These are phyloP conservation scores for Aspergillus olivimuriae DNA, from an alignment of 495 filamentous ascomycete genomes.

Conservation along the genomic window DNA sequence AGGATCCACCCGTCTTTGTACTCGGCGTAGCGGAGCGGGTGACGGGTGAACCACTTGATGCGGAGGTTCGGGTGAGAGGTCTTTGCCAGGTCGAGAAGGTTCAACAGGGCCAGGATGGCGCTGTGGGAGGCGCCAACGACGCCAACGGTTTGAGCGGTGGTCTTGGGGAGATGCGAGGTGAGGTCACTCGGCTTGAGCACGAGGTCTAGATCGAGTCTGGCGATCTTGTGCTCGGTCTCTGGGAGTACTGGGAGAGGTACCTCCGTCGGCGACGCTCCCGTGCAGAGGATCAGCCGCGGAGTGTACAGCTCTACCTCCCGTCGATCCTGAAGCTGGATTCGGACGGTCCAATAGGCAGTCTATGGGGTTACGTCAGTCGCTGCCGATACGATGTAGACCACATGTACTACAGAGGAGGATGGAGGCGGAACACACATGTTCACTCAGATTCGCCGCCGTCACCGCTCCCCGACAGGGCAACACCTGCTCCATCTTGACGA, in stretches of 20 bases:
- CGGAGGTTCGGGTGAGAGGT: conserved; percentile 45
- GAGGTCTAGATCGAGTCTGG: conserved; percentile 46
- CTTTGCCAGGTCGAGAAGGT: conserved; percentile 46
- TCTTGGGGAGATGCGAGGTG: conserved; percentile 29
- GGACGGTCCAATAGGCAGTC: conserved; percentile 40
- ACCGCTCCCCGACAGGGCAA: conserved; percentile 34
- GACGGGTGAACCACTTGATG: conserved; percentile 56
- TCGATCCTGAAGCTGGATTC: conserved; percentile 22
- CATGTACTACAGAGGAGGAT: too few relatives aligned
- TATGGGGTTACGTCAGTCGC: conserved; percentile 4
- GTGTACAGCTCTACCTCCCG: conserved; percentile 31
- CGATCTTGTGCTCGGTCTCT: conserved; percentile 21
- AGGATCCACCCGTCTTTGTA: conserved; percentile 57
- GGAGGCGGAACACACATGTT: conserved; percentile 23
- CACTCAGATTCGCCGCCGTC: conserved; percentile 31
- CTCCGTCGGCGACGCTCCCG: conserved; percentile 46
- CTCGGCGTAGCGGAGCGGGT: conserved; percentile 53
- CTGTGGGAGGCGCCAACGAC: conserved; percentile 58
- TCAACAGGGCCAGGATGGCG: conserved; percentile 55
- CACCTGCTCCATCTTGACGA: conserved; percentile 41
- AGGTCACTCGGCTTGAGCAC: conserved; percentile 50
- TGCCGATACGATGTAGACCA: too few relatives aligned
- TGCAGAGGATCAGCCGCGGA: conserved; percentile 49
- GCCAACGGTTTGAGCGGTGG: conserved; percentile 34
- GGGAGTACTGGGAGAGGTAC: conserved; percentile 35